phyloP scores from a whole-genome alignment of 805 yeast genomes.

The Lipomyces sp. region DNA sequence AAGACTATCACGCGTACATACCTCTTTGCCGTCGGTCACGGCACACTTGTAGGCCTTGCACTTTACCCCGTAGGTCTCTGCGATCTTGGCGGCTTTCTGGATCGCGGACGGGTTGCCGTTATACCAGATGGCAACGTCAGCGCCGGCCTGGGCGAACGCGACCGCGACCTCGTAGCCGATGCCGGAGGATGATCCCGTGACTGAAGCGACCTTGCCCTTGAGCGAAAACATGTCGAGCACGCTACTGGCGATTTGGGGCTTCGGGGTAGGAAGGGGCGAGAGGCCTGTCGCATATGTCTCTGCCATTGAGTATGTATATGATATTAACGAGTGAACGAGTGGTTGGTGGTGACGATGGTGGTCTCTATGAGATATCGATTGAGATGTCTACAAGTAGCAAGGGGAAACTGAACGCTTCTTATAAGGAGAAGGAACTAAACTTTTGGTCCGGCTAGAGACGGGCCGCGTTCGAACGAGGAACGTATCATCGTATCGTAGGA shows the following conservation, averaged over 20 bases:
- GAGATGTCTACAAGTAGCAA: too few relatives aligned
- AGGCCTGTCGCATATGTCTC: slow-evolving; percentile 35
- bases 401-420: too few relatives aligned
- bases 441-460: too few relatives aligned
- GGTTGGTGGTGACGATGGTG: background rate
- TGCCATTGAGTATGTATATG: slow-evolving; percentile 11
- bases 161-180: slow-evolving; percentile 50
- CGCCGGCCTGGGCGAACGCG: slow-evolving; percentile 59
- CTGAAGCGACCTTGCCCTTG: slow-evolving; percentile 46
- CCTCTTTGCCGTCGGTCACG: slow-evolving; percentile 46
- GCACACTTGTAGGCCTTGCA: slow-evolving; percentile 64
- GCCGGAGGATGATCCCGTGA: slow-evolving; percentile 55
- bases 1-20: background rate
- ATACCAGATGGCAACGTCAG: slow-evolving; percentile 71
- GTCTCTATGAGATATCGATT: too few relatives aligned
- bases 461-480: too few relatives aligned
- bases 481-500: too few relatives aligned
- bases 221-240: slow-evolving; percentile 70
- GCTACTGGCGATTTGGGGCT: slow-evolving; percentile 51
- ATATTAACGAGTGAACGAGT: background rate
- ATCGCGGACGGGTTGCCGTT: slow-evolving; percentile 57
- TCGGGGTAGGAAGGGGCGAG: slow-evolving; percentile 49
- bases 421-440: too few relatives aligned
- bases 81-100: slow-evolving; percentile 55
- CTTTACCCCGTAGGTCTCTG: slow-evolving; percentile 57